Percentiles rank a stretch among this genome's conserved stretches.
These are phyloP conservation scores for Aureobasidium lini DNA, from an alignment of 2,329 filamentous ascomycete species.

Conservation along the genomic window DNA sequence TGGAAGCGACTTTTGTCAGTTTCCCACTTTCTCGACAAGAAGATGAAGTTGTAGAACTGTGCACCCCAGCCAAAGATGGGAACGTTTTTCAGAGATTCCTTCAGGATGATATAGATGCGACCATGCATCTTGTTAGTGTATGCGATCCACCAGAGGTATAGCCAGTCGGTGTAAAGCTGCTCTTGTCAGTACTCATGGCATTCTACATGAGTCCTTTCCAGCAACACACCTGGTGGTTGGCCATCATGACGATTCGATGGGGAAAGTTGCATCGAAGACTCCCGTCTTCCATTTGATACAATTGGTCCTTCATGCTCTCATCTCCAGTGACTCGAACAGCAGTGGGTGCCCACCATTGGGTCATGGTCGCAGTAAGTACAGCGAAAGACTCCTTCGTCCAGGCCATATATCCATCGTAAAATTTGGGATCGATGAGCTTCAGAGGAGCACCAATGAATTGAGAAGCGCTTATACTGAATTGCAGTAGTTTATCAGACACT, in stretches of 20 bases:
- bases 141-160: slow-evolving; percentile 82
- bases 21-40: slow-evolving; percentile 78
- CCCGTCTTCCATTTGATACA: slow-evolving; percentile 61
- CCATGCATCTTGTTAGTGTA: slow-evolving; percentile 72
- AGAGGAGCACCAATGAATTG: slow-evolving; percentile 70
- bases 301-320: slow-evolving; percentile 66
- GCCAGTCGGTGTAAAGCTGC: slow-evolving; percentile 75
- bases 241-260: slow-evolving; percentile 70
- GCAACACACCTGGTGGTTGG: slow-evolving; percentile 62
- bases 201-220: slow-evolving; percentile 35
- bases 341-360: slow-evolving; percentile 76
- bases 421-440: slow-evolving; percentile 66
- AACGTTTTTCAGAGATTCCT: slow-evolving; percentile 74
- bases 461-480: slow-evolving; percentile 49
- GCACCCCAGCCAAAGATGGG: slow-evolving; percentile 71
- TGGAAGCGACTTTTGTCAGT: slow-evolving; percentile 65
- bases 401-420: slow-evolving; percentile 81
- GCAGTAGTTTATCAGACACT: neutral
- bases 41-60: slow-evolving; percentile 80
- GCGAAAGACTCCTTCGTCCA: slow-evolving; percentile 81
- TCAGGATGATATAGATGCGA: slow-evolving; percentile 82
- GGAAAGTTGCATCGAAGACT: slow-evolving; percentile 69
- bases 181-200: slow-evolving; percentile 57
- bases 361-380: slow-evolving; percentile 70
- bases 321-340: slow-evolving; percentile 76